phyloP scores from a whole-genome alignment of 495 filamentous ascomycete genomes.

The Gamarada debralockiae region DNA sequence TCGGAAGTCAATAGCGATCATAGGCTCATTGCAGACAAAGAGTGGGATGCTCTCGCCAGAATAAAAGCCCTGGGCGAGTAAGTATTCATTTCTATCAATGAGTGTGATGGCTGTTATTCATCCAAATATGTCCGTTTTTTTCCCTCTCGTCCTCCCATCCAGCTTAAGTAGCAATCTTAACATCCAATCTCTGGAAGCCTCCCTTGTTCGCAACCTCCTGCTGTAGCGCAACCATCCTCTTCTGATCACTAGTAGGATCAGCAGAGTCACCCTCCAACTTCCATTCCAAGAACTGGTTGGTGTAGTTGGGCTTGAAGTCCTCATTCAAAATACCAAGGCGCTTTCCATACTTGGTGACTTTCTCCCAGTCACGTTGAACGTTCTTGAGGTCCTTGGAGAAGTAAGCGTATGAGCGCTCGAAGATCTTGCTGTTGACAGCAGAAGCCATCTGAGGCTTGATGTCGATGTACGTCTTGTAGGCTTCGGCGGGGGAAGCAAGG shows the following conservation, averaged over 20 bases:
- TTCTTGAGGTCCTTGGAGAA: slow-evolving; percentile 70
- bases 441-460: slow-evolving; percentile 65
- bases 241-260: slow-evolving; percentile 63
- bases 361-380: slow-evolving; percentile 62
- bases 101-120: no score
- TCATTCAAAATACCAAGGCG: slow-evolving; percentile 55
- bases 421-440: slow-evolving; percentile 65
- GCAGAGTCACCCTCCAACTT: slow-evolving; percentile 52
- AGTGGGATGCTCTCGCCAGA: no score
- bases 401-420: slow-evolving; percentile 67
- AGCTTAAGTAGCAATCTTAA: slow-evolving; percentile 4
- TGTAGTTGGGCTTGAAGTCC: slow-evolving; percentile 61
- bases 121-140: background rate
- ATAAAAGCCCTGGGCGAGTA: no score
- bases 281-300: slow-evolving; percentile 61
- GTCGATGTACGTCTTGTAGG: slow-evolving; percentile 62
- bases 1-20: no score
- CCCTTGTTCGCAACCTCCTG: slow-evolving; percentile 50
- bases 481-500: slow-evolving; percentile 50
- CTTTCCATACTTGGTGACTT: slow-evolving; percentile 68
- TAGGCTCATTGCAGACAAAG: no score
- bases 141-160: background rate
- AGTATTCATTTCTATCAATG: no score
- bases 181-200: slow-evolving; percentile 37
- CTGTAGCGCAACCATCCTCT: slow-evolving; percentile 59